A percentile compares a stretch with the other conserved stretches of the same genome.
Evolutionary conservation across 495 filamentous ascomycete genomes (phyloP).

Genomic region (Lasiosphaeriaceae sp.): DNA sequence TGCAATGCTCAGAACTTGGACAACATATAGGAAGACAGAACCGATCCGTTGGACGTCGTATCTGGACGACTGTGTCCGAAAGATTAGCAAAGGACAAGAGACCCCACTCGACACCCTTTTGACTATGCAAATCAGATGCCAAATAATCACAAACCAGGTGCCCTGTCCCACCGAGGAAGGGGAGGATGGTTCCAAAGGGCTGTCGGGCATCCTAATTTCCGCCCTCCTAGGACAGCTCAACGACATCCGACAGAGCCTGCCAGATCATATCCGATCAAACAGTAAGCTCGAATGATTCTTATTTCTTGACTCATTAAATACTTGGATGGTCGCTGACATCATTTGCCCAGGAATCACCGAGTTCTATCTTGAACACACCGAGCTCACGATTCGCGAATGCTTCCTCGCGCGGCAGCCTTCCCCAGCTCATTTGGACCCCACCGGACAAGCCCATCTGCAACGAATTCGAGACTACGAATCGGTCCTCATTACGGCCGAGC

Average conservation of each 20-base stretch:
- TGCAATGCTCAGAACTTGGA: background rate
- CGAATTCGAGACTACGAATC: constrained; percentile 16
- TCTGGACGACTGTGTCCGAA: background rate
- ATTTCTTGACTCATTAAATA: background rate
- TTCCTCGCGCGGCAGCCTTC: background rate
- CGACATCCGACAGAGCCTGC: constrained; percentile 16
- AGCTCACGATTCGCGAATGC: background rate
- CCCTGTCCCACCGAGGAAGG: background rate
- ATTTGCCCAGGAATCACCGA: constrained; percentile 7
- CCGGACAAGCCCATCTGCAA: constrained; percentile 7
- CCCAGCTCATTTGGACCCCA: background rate
- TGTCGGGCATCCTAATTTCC: constrained; percentile 3
- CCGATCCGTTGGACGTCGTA: background rate
- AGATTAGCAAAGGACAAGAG: background rate
- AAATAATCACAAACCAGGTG: constrained; percentile 5
- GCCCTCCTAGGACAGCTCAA: constrained; percentile 14
- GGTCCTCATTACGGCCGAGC: constrained; percentile 35
- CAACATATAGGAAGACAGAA: background rate
- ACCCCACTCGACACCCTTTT: background rate
- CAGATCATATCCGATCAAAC: constrained; percentile 10
- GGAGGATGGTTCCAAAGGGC: background rate
- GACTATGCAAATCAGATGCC: background rate
- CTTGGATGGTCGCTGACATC: background rate
- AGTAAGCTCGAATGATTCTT: background rate
- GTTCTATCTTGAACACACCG: constrained; percentile 12